These are phyloP conservation scores for Geotrichum aggregatum DNA, from an alignment of 1,139 yeast genomes.

Conservation along the genomic window DNA sequence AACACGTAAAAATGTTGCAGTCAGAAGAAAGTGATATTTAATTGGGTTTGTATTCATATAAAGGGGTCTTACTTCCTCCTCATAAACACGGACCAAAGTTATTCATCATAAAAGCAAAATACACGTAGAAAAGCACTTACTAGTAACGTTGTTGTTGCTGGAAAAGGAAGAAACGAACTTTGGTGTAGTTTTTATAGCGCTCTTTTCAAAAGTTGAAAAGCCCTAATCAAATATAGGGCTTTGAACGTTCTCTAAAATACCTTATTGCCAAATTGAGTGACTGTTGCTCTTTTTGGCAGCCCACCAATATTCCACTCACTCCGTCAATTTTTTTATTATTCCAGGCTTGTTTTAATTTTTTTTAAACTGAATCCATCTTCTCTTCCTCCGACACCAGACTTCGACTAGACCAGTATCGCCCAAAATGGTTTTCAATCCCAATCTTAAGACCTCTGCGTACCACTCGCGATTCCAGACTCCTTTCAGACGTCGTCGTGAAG, in stretches of 20 bases:
- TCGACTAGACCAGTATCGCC: slow-evolving; percentile 11
- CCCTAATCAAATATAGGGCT: neutral
- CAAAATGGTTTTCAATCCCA: slow-evolving; percentile 70
- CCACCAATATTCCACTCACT: neutral
- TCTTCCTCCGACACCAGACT: neutral
- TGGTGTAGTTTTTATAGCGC: neutral
- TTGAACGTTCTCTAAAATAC: neutral
- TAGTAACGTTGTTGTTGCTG: neutral
- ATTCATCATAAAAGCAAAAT: slow-evolving; percentile 33
- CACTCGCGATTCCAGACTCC: slow-evolving; percentile 99
- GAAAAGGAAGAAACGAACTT: neutral
- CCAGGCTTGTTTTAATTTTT: neutral
- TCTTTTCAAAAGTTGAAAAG: neutral
- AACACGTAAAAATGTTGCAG: neutral
- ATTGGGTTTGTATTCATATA: slow-evolving; percentile 36
- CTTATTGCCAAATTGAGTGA: neutral
- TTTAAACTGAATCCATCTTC: slow-evolving; percentile 19
- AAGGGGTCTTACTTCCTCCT: slow-evolving; percentile 43
- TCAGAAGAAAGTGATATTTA: slow-evolving; percentile 23
- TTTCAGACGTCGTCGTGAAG: slow-evolving; percentile 99
- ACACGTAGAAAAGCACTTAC: slow-evolving; percentile 1
- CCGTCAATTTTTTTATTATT: neutral
- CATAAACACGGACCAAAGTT: slow-evolving; percentile 44
- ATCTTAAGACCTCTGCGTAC: slow-evolving; percentile 82
- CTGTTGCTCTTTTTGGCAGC: neutral